Evolutionary conservation across 78 protist species (phyloP).

Genomic region (Dictyostelium firmibasis): DNA sequence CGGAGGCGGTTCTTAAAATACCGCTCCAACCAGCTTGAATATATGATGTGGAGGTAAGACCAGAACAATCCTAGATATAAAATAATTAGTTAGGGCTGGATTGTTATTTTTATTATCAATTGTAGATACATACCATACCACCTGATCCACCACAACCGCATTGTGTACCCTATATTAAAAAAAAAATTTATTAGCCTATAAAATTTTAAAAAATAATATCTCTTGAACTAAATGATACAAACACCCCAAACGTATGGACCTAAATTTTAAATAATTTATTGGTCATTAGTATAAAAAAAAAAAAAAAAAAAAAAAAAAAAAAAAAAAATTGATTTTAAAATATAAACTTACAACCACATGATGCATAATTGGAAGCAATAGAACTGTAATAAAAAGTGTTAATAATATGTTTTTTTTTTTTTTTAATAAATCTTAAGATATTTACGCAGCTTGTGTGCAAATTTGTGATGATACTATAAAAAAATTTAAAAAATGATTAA

Average conservation of each 20-base stretch:
- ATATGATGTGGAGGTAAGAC: constrained; percentile 33
- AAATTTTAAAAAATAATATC: too few relatives aligned
- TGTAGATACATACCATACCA: background rate
- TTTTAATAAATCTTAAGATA: background rate
- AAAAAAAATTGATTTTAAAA: too few relatives aligned
- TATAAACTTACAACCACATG: background rate
- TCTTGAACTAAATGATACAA: background rate
- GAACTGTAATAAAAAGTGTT: background rate
- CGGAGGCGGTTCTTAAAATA: constrained; percentile 32
- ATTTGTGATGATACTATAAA: background rate
- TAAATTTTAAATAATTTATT: background rate
- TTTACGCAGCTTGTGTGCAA: background rate
- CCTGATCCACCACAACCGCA: background rate
- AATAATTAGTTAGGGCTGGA: background rate
- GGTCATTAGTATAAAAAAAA: background rate
- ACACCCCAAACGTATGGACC: background rate
- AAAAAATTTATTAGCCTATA: background rate
- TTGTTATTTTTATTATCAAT: background rate
- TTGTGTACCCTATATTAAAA: background rate
- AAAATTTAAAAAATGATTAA: too few relatives aligned
- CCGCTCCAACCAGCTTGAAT: constrained; percentile 56
- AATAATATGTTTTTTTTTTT: background rate
- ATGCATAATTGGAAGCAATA: constrained; percentile 16
- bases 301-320: too few relatives aligned
- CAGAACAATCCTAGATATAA: constrained; percentile 19